Conservation (phyloP, 2,329 filamentous ascomycete species). For the Sarocladium kiliense region DNA sequence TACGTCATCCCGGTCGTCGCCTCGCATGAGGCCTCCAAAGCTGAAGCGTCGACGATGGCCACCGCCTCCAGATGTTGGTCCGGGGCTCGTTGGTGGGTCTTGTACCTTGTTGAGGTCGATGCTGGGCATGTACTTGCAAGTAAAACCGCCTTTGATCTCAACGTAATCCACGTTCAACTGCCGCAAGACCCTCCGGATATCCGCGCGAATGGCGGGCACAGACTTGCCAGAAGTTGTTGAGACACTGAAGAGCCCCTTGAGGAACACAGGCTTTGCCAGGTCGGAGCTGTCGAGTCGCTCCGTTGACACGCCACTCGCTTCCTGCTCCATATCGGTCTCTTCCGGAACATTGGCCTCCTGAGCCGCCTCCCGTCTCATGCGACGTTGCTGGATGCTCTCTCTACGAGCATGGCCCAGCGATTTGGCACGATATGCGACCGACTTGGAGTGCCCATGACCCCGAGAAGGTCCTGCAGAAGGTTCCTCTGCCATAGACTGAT, state of each 20-base stretch:
- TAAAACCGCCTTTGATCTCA: slow-evolving; percentile 92
- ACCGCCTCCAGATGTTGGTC: slow-evolving; percentile 31
- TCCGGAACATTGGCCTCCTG: slow-evolving; percentile 78
- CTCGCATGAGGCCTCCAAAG: slow-evolving; percentile 61
- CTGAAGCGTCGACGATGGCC: slow-evolving; percentile 75
- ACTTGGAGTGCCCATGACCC: slow-evolving; percentile 46
- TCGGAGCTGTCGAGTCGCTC: slow-evolving; percentile 64
- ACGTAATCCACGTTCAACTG: slow-evolving; percentile 85
- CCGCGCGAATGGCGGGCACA: slow-evolving; percentile 75
- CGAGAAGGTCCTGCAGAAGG: slow-evolving; percentile 44
- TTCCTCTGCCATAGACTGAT: slow-evolving; percentile 60
- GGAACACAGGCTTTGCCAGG: slow-evolving; percentile 85
- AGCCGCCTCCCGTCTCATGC: slow-evolving; percentile 66
- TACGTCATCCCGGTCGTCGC: slow-evolving; percentile 66
- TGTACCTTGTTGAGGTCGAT: slow-evolving; percentile 76
- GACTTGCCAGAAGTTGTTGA: slow-evolving; percentile 94
- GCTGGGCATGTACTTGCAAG: slow-evolving; percentile 80
- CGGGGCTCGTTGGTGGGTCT: slow-evolving; percentile 58
- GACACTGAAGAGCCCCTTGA: slow-evolving; percentile 96
- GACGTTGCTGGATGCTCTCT: slow-evolving; percentile 86
- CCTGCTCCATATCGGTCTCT: slow-evolving; percentile 79
- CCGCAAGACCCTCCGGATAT: slow-evolving; percentile 85
- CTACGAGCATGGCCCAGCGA: slow-evolving; percentile 83
- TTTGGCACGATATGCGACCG: slow-evolving; percentile 69
- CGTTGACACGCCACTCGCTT: slow-evolving; percentile 54